Percentiles rank a stretch among this genome's conserved stretches.
Conservation (phyloP, 1,284 basidiomycete species). For the Coniferiporia weirii region DNA sequence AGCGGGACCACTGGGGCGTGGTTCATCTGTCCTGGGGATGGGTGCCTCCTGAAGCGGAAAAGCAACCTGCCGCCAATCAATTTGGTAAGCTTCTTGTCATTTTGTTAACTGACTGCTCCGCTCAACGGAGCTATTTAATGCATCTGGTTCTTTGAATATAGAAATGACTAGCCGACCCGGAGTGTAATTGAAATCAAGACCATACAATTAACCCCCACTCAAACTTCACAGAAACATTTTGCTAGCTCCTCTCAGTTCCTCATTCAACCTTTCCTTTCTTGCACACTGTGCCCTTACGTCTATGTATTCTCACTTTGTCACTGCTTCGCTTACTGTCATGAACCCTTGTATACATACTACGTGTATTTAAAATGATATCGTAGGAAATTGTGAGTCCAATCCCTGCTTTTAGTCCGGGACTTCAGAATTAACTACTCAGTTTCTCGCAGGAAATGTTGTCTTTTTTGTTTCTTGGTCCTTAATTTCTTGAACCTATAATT, state of each 20-base stretch:
- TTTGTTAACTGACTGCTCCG: neutral
- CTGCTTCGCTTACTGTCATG: neutral
- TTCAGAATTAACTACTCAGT: too few species aligned
- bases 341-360: too few species aligned
- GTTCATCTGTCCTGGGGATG: constrained; percentile 13
- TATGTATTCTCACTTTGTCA: neutral
- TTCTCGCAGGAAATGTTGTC: too few species aligned
- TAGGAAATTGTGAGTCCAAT: too few species aligned
- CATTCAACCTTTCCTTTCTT: neutral
- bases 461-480: too few species aligned
- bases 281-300: neutral
- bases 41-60: constrained; percentile 8
- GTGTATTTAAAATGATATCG: too few species aligned
- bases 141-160: neutral
- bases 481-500: too few species aligned
- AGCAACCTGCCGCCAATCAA: constrained; percentile 1
- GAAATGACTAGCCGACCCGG: constrained; percentile 5
- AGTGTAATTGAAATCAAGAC: neutral
- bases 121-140: neutral
- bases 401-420: too few species aligned
- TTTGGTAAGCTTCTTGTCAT: constrained; percentile 6
- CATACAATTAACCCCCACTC: neutral
- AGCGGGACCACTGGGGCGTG: constrained; percentile 12
- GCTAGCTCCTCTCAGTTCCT: neutral
- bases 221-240: neutral